Percentiles rank a stretch among this genome's conserved stretches.
phyloP scores from a whole-genome alignment of 352 stramenopile species.

The Globisporangium nodosum region DNA sequence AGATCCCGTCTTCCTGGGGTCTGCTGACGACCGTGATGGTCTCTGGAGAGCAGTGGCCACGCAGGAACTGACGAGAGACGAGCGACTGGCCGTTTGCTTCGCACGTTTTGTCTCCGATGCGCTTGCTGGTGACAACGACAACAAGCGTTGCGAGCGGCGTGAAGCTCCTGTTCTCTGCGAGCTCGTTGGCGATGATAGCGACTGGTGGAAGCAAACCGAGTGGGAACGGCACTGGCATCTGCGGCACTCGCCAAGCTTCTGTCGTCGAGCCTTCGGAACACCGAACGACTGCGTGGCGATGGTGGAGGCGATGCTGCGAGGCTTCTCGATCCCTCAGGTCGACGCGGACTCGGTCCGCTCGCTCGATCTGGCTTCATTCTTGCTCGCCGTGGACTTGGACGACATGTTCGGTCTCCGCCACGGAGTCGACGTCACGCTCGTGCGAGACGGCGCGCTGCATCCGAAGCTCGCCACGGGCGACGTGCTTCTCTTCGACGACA shows the following conservation, averaged over 20 bases:
- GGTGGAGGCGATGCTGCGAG: conserved; percentile 8
- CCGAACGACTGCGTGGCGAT: conserved; percentile 2
- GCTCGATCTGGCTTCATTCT: conserved; percentile 2
- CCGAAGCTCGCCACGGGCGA: conserved; percentile 7
- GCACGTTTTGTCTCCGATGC: conserved; percentile 1
- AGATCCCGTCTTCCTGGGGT: not conserved
- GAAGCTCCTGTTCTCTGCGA: not conserved
- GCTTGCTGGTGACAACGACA: not conserved
- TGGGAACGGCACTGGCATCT: conserved; percentile 11
- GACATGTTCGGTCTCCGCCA: conserved; percentile 13
- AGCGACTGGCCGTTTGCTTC: conserved; percentile 9
- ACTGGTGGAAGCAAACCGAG: conserved; percentile 1
- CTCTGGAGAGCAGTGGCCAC: not conserved
- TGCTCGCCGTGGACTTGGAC: conserved; percentile 3
- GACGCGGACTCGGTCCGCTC: conserved; percentile 8
- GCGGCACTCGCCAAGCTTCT: not conserved
- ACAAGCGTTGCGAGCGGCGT: not conserved
- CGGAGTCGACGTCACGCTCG: conserved; percentile 23
- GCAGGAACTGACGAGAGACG: not conserved
- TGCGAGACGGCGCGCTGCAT: conserved; percentile 18
- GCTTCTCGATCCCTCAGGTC: conserved; percentile 17
- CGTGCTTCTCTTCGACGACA: conserved; percentile 10
- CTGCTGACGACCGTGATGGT: not conserved
- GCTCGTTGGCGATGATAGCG: conserved; percentile 2
- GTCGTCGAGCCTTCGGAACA: not conserved